Conservation (phyloP, 2,329 filamentous ascomycete species). For the Dothistroma pini region DNA sequence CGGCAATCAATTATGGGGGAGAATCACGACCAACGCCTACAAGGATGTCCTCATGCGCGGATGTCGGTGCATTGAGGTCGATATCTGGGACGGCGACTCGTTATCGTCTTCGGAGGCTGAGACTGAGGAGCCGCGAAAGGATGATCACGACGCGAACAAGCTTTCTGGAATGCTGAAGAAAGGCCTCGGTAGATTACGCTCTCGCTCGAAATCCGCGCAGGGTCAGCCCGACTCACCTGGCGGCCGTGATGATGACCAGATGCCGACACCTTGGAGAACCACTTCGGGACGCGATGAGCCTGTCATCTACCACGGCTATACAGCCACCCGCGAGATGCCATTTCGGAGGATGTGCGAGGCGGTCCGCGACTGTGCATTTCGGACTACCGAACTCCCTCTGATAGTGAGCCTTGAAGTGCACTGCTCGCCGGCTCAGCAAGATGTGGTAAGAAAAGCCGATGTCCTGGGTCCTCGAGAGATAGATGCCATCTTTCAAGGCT, state of each 20-base stretch:
- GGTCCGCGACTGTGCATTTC: constrained; percentile 75
- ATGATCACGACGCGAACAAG: constrained; percentile 34
- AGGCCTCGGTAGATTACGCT: constrained; percentile 27
- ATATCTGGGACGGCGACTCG: constrained; percentile 80
- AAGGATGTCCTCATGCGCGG: constrained; percentile 65
- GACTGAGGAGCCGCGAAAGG: constrained; percentile 17
- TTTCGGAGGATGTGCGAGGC: constrained; percentile 84
- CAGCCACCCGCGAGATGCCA: constrained; percentile 76
- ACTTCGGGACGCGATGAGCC: constrained; percentile 29
- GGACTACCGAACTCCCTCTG: constrained; percentile 67
- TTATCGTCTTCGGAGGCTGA: constrained; percentile 38
- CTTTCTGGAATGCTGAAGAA: constrained; percentile 30
- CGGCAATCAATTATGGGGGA: constrained; percentile 78
- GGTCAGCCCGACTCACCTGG: constrained; percentile 12
- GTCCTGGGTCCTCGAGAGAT: background rate
- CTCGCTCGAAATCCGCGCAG: constrained; percentile 16
- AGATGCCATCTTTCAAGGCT: background rate
- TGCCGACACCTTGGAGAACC: constrained; percentile 32
- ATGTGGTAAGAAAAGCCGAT: constrained; percentile 44
- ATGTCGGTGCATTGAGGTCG: constrained; percentile 90
- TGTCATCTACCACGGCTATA: constrained; percentile 53
- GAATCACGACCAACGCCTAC: constrained; percentile 74
- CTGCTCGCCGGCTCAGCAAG: constrained; percentile 75
- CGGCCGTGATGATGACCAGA: constrained; percentile 11
- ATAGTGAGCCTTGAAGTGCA: constrained; percentile 94